Percentiles rank a stretch among this genome's conserved stretches.
Evolutionary conservation across 2,329 filamentous ascomycete genomes (phyloP).

Genomic region (Colletotrichum spinosum): DNA sequence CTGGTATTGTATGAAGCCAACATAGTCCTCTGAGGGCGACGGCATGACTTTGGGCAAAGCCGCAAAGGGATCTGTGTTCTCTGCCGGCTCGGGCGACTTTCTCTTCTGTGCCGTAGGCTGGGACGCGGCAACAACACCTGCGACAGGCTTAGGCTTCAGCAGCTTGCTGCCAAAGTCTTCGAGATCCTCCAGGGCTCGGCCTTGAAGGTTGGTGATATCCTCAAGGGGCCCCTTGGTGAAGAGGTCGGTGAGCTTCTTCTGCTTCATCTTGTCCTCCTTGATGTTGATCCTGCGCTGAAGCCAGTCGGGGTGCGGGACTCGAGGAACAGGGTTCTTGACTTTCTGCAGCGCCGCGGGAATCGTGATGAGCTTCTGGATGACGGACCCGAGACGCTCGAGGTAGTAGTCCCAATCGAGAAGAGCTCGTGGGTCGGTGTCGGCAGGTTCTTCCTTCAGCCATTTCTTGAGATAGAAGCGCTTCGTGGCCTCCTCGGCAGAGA

Average conservation of each 20-base stretch:
- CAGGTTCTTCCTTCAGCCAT: conserved; percentile 94
- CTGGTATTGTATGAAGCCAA: conserved; percentile 90
- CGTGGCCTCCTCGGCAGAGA: conserved; percentile 89
- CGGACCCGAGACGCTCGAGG: conserved; percentile 91
- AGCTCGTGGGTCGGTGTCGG: conserved; percentile 88
- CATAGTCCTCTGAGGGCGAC: conserved; percentile 85
- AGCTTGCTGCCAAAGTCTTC: conserved; percentile 84
- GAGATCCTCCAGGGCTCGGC: conserved; percentile 71
- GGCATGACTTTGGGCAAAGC: conserved; percentile 87
- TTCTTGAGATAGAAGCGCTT: conserved; percentile 93
- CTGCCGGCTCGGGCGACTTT: conserved; percentile 77
- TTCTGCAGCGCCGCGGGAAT: conserved; percentile 98
- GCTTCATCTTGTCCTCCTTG: conserved; percentile 97
- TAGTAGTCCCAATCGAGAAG: conserved; percentile 99
- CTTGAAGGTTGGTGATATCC: conserved; percentile 76
- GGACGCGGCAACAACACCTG: conserved; percentile 64
- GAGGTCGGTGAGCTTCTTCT: conserved; percentile 97
- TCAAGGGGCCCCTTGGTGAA: conserved; percentile 80
- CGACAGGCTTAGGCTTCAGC: conserved; percentile 72
- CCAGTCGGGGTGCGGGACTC: conserved; percentile 96
- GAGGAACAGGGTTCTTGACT: conserved; percentile 91
- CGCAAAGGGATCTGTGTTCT: conserved; percentile 82
- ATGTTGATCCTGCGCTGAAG: conserved; percentile 91
- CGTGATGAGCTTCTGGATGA: conserved; percentile 98
- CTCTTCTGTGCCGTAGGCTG: conserved; percentile 74